These are phyloP conservation scores for Mycena haematopus DNA, from an alignment of 768 basidiomycete species.

Conservation along the genomic window DNA sequence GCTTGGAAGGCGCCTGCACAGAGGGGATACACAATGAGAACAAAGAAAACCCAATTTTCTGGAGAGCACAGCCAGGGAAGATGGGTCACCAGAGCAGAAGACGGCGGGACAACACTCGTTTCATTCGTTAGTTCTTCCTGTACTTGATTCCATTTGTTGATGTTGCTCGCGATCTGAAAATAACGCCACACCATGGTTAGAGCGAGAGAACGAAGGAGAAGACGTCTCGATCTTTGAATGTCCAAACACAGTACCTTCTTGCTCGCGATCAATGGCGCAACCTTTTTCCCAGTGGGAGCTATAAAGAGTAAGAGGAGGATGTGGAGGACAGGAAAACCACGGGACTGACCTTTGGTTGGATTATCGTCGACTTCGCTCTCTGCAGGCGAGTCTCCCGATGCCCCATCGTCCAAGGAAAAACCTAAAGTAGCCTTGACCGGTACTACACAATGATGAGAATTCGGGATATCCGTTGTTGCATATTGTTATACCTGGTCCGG, in stretches of 20 bases:
- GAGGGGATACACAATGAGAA: slow-evolving; percentile 37
- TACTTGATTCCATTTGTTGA: slow-evolving; percentile 97
- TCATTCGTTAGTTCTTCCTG: slow-evolving; percentile 81
- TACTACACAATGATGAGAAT: slow-evolving; percentile 22
- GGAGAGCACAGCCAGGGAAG: slow-evolving; percentile 36
- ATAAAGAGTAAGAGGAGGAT: not conserved
- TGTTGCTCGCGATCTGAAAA: slow-evolving; percentile 82
- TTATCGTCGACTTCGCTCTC: slow-evolving; percentile 52
- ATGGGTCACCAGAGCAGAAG: slow-evolving; percentile 43
- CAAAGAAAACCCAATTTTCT: slow-evolving; percentile 31
- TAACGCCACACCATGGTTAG: slow-evolving; percentile 1
- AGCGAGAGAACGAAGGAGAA: not conserved
- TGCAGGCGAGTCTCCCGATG: slow-evolving; percentile 39
- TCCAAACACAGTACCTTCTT: slow-evolving; percentile 67
- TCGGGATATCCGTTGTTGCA: not conserved
- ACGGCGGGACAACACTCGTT: slow-evolving; percentile 34
- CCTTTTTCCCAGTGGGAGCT: slow-evolving; percentile 46
- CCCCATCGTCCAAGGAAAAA: slow-evolving; percentile 72
- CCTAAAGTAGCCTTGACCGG: slow-evolving; percentile 54
- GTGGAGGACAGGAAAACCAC: not conserved
- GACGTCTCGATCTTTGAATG: not conserved
- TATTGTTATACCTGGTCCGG: slow-evolving; percentile 23
- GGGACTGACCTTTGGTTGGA: slow-evolving; percentile 38
- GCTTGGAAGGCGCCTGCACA: slow-evolving; percentile 37
- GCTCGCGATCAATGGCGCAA: slow-evolving; percentile 83